Evolutionary conservation across 257 asterid genomes (phyloP).

Genomic region (Cordia subcordata): DNA sequence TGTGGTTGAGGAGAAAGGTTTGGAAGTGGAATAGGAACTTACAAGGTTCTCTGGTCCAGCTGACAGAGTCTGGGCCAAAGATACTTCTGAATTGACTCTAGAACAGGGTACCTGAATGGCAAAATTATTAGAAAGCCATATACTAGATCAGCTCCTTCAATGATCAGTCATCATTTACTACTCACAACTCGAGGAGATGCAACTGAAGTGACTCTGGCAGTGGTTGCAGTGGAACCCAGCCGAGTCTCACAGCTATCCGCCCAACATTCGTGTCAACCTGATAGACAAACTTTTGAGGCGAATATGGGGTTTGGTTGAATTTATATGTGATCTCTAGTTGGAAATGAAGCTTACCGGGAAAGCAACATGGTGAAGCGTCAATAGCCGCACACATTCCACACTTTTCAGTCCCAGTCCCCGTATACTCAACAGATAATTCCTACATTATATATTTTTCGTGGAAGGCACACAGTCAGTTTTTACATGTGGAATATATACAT

Average conservation of each 20-base stretch:
- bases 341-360: conserved; percentile 69
- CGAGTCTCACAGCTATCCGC: conserved; percentile 91
- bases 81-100: conserved; percentile 90
- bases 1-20: conserved; percentile 10
- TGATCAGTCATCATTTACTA: conserved; percentile 12
- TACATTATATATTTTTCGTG: conserved; percentile 29
- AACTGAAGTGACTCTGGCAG: conserved; percentile 90
- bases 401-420: conserved; percentile 91
- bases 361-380: conserved; percentile 90
- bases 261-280: conserved; percentile 99
- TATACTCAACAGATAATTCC: conserved; percentile 87
- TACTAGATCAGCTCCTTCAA: conserved; percentile 4
- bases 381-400: conserved; percentile 90
- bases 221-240: conserved; percentile 99
- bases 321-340: conserved; percentile 15
- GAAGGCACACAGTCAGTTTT: conserved; percentile 7
- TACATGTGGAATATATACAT: conserved; percentile 7
- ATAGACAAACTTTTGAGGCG: conserved; percentile 22
- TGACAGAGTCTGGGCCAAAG: conserved; percentile 98
- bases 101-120: conserved; percentile 72
- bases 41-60: conserved; percentile 90
- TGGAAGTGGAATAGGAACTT: conserved; percentile 20
- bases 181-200: conserved; percentile 98
- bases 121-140: conserved; percentile 23
- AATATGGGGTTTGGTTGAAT: conserved; percentile 4